Conservation (phyloP, 2,329 filamentous ascomycete genomes). For the Neurospora sp. region DNA sequence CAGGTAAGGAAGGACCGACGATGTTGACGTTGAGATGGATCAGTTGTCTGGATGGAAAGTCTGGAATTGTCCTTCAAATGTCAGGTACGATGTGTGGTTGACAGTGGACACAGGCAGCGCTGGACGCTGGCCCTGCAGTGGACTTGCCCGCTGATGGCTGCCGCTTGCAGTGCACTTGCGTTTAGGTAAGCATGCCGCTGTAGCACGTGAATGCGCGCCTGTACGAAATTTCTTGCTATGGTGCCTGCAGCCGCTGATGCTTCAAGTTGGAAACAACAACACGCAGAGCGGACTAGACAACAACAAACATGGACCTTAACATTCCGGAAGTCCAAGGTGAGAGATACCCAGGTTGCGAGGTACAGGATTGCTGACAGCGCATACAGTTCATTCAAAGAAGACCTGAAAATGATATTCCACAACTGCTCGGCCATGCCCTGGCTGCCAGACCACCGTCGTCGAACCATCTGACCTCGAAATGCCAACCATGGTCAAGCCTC, state of each 20-base stretch:
- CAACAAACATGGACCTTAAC: neutral
- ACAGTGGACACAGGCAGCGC: neutral
- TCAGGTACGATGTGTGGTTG: neutral
- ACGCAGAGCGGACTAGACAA: neutral
- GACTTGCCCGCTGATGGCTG: neutral
- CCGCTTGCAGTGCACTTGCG: neutral
- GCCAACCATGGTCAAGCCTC: neutral
- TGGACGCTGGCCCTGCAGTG: neutral
- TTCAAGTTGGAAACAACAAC: neutral
- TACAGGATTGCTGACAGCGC: neutral
- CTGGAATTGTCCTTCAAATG: neutral
- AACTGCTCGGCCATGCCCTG: neutral
- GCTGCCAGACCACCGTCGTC: neutral
- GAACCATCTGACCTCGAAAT: neutral
- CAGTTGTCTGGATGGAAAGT: neutral
- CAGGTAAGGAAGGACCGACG: neutral
- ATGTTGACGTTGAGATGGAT: neutral
- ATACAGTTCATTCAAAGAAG: neutral
- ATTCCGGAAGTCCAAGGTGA: neutral
- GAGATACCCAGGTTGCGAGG: neutral
- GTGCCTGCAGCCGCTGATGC: neutral
- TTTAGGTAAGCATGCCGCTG: neutral
- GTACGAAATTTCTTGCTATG: neutral
- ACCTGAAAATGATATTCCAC: neutral
- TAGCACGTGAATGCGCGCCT: neutral